Percentiles rank a stretch among this genome's conserved stretches.
Evolutionary conservation across 2,329 filamentous ascomycete genomes (phyloP).

Genomic region (Periconia sp.): DNA sequence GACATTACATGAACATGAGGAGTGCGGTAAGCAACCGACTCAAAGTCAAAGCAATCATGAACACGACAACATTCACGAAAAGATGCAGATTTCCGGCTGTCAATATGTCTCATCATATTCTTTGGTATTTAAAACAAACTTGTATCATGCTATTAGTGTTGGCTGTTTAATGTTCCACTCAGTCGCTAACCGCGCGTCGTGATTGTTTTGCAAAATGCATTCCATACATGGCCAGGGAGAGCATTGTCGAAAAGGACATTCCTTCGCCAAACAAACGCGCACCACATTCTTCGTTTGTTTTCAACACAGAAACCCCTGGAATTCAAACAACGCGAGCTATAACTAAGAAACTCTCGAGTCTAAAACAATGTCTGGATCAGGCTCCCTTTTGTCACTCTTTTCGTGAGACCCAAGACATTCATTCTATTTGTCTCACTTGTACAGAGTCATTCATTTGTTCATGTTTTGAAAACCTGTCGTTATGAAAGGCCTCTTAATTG

Average conservation of each 20-base stretch:
- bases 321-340: constrained; percentile 18
- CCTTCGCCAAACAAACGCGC: background rate
- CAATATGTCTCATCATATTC: too few relatives aligned
- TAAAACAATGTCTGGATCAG: constrained; percentile 20
- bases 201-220: background rate
- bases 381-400: constrained; percentile 25
- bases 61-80: too few relatives aligned
- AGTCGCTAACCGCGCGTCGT: background rate
- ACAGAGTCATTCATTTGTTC: background rate
- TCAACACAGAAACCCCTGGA: constrained; percentile 6
- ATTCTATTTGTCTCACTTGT: constrained; percentile 6
- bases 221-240: background rate
- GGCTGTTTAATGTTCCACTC: background rate
- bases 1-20: too few relatives aligned
- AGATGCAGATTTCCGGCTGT: too few relatives aligned
- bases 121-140: too few relatives aligned
- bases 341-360: constrained; percentile 18
- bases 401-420: constrained; percentile 5
- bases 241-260: background rate
- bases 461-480: constrained; percentile 4
- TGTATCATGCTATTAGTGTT: too few relatives aligned
- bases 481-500: constrained; percentile 21
- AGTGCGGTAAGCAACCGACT: too few relatives aligned
- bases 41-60: too few relatives aligned
- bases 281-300: background rate